Conservation (phyloP, 2,329 filamentous ascomycete species). For the Myriosclerotinia scirpicola region DNA sequence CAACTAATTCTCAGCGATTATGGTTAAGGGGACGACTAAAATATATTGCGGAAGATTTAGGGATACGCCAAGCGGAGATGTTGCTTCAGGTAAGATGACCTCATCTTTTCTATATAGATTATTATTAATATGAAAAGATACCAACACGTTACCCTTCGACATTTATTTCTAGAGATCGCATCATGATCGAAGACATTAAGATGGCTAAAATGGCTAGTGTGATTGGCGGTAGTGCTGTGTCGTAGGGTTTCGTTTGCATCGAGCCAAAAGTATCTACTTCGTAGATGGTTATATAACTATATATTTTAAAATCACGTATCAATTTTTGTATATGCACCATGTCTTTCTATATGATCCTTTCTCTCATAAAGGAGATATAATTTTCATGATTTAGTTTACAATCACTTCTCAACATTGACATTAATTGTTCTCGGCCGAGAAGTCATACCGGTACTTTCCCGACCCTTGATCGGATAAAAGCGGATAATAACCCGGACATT, state of each 20-base stretch:
- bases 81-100: slow-evolving; percentile 27
- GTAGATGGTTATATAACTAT: neutral
- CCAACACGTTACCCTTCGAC: slow-evolving; percentile 19
- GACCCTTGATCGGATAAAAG: neutral
- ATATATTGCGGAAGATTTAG: slow-evolving; percentile 32
- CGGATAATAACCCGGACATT: neutral
- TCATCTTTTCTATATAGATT: neutral
- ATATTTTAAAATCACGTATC: neutral
- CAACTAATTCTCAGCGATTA: slow-evolving; percentile 28
- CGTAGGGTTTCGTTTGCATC: too few species aligned
- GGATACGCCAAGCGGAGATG: slow-evolving; percentile 33
- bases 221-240: neutral
- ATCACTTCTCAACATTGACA: neutral
- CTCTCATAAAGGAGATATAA: too few species aligned
- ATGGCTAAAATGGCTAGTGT: neutral
- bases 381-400: too few species aligned
- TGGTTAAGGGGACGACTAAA: slow-evolving; percentile 32
- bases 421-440: neutral
- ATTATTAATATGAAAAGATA: neutral
- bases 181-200: slow-evolving; percentile 3
- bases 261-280: too few species aligned
- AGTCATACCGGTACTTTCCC: neutral
- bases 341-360: neutral
- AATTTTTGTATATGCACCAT: neutral
- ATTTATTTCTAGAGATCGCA: slow-evolving; percentile 3